A percentile compares a stretch with the other conserved stretches of the same genome.
phyloP scores from a whole-genome alignment of 345 rosid species.

The Moricandia moricandioides region DNA sequence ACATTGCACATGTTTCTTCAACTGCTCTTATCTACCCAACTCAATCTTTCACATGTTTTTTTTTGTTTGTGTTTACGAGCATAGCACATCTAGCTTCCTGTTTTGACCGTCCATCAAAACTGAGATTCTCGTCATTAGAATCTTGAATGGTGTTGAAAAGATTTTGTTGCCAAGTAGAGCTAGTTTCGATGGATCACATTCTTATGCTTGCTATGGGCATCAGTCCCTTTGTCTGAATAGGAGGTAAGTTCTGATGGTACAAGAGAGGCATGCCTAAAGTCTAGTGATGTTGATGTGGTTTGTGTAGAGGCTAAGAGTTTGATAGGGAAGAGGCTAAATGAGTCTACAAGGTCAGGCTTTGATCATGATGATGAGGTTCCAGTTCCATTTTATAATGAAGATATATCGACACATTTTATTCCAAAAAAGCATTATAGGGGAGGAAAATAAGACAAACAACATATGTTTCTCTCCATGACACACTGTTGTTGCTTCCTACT shows the following conservation, averaged over 20 bases:
- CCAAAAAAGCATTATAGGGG: background rate
- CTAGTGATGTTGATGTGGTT: background rate
- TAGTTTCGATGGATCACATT: background rate
- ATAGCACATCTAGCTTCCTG: constrained; percentile 33
- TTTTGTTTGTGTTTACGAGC: too few species aligned
- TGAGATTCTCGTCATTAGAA: background rate
- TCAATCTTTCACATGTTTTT: too few species aligned
- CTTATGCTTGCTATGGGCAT: background rate
- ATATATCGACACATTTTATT: background rate
- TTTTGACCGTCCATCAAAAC: background rate
- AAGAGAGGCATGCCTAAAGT: background rate
- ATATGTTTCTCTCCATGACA: background rate
- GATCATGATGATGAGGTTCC: background rate
- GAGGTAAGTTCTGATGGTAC: background rate
- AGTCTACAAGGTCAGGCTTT: background rate
- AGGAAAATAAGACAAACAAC: background rate
- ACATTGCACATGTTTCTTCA: constrained; percentile 58
- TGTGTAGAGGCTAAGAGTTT: background rate
- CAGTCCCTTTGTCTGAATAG: background rate
- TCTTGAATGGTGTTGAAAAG: background rate
- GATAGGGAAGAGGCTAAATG: background rate
- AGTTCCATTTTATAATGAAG: background rate
- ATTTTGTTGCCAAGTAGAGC: background rate
- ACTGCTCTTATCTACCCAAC: constrained; percentile 29
- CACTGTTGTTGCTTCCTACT: background rate